Base-by-base conservation (phyloP, 768 basidiomycete genomes). In the Mycena indigotica region DNA sequence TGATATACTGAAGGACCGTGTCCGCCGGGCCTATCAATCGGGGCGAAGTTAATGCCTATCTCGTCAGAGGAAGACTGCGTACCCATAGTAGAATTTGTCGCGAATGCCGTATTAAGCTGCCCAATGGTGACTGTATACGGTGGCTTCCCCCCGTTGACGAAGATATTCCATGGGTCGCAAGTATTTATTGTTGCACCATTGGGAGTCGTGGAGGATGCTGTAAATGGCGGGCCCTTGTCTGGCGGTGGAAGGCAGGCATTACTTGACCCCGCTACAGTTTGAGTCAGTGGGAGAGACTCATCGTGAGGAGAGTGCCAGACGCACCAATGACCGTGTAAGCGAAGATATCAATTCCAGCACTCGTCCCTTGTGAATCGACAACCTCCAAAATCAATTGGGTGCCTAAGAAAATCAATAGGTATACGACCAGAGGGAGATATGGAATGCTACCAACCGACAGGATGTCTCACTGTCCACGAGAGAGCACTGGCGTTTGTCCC, bases 391-490 rank as follows among this genome's bases (percentile, higher is more conserved):
- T 49, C 26, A 57, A 50, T 23, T 28, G 10, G 6, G 56, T 40
- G n/a, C 56, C 56, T 48, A 26, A 26, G 8, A 6, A n/a, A n/a
- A 21, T 23, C 10, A n/a, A n/a, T n/a, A 23, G 16, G 8, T 56
- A 21, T 50, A 26, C 23, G n/a, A 23, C 21, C 12, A 13, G 12
- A 12, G 24, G 19, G 19, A 4, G 16, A 6, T 6, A n/a, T 12
- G 35, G 52, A 12, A 26, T 5, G 24, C 38, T 19, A 67, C 77
- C 50, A 56, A 81, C 82, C 79, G 56, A 66, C 60, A 48, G 69
- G 71, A 66, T 77, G 71, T n/a, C 64, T 70, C 3, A 74, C 69
- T 15, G 69, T 69, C 77, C 79, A 84, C 12, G 57, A 56, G 10
- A 78, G 61, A 28, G 71, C 67, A 24, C 57, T 61, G 0, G 70